Percentiles rank a stretch among this genome's conserved stretches.
phyloP scores from a whole-genome alignment of 176 grass and related monocot species.

The Dendrocalamus sinicus region DNA sequence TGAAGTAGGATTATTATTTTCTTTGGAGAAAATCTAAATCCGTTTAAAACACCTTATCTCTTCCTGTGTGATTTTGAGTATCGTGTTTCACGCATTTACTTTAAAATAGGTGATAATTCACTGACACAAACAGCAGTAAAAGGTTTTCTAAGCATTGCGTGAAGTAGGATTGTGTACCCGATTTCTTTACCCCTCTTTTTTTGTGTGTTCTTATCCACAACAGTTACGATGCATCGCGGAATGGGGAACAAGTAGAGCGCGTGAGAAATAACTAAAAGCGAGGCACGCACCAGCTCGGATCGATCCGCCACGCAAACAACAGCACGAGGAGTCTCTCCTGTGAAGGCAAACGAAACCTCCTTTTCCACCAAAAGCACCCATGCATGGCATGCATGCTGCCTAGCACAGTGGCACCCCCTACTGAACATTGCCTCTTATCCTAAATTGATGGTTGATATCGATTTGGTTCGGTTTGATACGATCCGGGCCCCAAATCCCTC shows the following conservation, averaged over 20 bases:
- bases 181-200: neutral
- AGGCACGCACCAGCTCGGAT: neutral
- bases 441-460: neutral
- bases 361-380: conserved; percentile 40
- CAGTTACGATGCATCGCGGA: neutral
- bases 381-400: neutral
- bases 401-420: neutral
- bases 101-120: no score
- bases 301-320: neutral
- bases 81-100: no score
- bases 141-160: neutral
- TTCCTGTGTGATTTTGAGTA: no score
- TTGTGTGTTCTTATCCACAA: conserved; percentile 4
- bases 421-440: conserved; percentile 35
- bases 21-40: no score
- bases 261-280: conserved; percentile 23
- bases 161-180: neutral
- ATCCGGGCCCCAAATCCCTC: conserved; percentile 6
- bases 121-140: neutral
- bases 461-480: neutral
- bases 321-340: neutral
- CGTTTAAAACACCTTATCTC: no score
- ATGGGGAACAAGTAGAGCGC: conserved; percentile 23
- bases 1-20: no score
- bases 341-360: neutral